A percentile compares a stretch with the other conserved stretches of the same genome.
These are phyloP conservation scores for Haberlea rhodopensis DNA, from an alignment of 257 asterid species.

Conservation along the genomic window DNA sequence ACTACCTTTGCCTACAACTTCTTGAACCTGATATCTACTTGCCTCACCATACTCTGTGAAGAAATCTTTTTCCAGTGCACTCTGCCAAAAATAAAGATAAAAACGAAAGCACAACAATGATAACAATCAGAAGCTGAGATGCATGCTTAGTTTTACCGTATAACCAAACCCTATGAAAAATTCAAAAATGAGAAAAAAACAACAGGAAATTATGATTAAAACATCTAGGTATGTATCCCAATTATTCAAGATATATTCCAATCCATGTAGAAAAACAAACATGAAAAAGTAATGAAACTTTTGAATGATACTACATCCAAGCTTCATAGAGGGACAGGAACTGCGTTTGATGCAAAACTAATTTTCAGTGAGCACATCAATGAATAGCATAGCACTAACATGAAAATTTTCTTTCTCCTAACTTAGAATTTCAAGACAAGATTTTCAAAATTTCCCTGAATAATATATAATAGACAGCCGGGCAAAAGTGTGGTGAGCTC, in stretches of 20 bases:
- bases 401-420: neutral
- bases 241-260: neutral
- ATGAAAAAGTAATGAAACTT: neutral
- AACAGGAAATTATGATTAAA: neutral
- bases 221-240: neutral
- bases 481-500: neutral
- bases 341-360: neutral
- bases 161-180: slow-evolving; percentile 2
- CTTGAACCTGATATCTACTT: slow-evolving; percentile 88
- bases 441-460: neutral
- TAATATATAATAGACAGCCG: neutral
- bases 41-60: slow-evolving; percentile 97
- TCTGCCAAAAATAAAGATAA: slow-evolving; percentile 40
- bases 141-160: neutral
- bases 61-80: slow-evolving; percentile 65
- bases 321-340: neutral
- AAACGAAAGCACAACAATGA: neutral
- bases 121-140: slow-evolving; percentile 16
- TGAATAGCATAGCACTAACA: neutral
- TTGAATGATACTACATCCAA: neutral
- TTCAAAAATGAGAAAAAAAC: neutral
- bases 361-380: neutral
- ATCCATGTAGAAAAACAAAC: neutral
- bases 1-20: slow-evolving; percentile 96
- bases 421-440: neutral